Evolutionary conservation across 495 filamentous ascomycete species (phyloP).

Genomic region (Aspergillus mulundensis): DNA sequence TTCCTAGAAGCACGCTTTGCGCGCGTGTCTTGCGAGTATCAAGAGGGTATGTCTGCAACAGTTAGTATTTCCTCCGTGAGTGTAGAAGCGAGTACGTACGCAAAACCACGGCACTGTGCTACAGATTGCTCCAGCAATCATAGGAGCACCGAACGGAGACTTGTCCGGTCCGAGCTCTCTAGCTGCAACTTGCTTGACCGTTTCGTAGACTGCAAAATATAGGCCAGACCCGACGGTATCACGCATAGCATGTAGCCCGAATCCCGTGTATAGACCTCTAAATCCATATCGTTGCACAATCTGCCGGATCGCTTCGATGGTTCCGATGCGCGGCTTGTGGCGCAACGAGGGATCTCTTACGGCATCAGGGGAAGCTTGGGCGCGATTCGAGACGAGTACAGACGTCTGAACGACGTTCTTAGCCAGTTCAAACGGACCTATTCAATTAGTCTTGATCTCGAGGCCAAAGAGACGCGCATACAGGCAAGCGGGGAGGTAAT

Average conservation of each 20-base stretch:
- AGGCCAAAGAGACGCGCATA: constrained; percentile 37
- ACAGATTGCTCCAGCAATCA: constrained; percentile 45
- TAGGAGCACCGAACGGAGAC: constrained; percentile 38
- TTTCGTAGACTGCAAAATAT: constrained; percentile 91
- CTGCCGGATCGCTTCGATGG: constrained; percentile 70
- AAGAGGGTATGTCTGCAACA: constrained; percentile 41
- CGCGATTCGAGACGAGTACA: constrained; percentile 69
- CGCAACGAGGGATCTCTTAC: constrained; percentile 61
- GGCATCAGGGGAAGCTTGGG: constrained; percentile 51
- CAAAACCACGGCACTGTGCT: constrained; percentile 48
- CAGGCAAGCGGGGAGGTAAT: constrained; percentile 81
- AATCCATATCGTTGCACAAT: constrained; percentile 77
- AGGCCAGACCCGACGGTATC: constrained; percentile 86
- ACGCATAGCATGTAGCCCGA: constrained; percentile 74
- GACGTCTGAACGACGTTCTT: constrained; percentile 90
- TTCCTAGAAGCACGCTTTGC: constrained; percentile 45
- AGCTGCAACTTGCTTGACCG: constrained; percentile 76
- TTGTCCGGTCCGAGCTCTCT: constrained; percentile 43
- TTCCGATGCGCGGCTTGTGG: constrained; percentile 71
- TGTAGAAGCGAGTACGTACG: constrained; percentile 25
- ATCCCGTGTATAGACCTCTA: constrained; percentile 79
- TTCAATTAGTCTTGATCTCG: neutral
- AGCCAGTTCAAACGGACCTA: constrained; percentile 90
- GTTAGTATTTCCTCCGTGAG: constrained; percentile 10
- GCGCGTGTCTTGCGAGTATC: constrained; percentile 49